A percentile compares a stretch with the other conserved stretches of the same genome.
Evolutionary conservation across 2,329 filamentous ascomycete species (phyloP).

Genomic region (Aspergillus unguis): DNA sequence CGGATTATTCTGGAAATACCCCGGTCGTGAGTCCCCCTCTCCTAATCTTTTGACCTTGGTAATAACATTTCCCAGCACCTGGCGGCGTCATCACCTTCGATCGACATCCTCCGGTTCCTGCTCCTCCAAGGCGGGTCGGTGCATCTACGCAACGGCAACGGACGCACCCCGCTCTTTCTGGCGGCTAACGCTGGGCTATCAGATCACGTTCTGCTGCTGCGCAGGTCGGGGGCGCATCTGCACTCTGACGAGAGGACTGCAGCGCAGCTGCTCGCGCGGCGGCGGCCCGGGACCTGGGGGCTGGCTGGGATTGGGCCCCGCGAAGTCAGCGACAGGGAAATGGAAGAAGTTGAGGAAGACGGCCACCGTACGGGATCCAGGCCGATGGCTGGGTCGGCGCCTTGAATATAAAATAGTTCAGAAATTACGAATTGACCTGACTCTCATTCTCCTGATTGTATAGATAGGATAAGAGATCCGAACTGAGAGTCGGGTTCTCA

Average conservation of each 20-base stretch:
- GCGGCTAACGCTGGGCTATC: slow-evolving; percentile 55
- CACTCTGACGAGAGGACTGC: slow-evolving; percentile 55
- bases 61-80: slow-evolving; percentile 45
- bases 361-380: slow-evolving; percentile 6
- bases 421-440: not conserved
- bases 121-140: slow-evolving; percentile 57
- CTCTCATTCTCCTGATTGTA: not conserved
- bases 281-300: slow-evolving; percentile 42
- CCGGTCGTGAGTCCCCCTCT: slow-evolving; percentile 36
- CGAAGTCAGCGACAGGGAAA: slow-evolving; percentile 12
- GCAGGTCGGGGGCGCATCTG: slow-evolving; percentile 57
- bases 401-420: not conserved
- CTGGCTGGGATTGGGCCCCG: slow-evolving; percentile 39
- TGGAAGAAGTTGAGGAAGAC: slow-evolving; percentile 3
- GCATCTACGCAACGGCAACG: slow-evolving; percentile 57
- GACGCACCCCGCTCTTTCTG: slow-evolving; percentile 58
- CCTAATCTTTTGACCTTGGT: not conserved
- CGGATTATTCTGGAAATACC: slow-evolving; percentile 80
- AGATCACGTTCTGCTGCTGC: slow-evolving; percentile 54
- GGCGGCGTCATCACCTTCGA: slow-evolving; percentile 54
- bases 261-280: slow-evolving; percentile 49
- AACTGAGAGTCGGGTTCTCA: not conserved
- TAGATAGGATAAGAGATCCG: not conserved
- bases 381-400: slow-evolving; percentile 14
- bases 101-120: slow-evolving; percentile 55